These are phyloP conservation scores for Tolypocladium tropicale DNA, from an alignment of 2,329 filamentous ascomycete genomes.

Conservation along the genomic window DNA sequence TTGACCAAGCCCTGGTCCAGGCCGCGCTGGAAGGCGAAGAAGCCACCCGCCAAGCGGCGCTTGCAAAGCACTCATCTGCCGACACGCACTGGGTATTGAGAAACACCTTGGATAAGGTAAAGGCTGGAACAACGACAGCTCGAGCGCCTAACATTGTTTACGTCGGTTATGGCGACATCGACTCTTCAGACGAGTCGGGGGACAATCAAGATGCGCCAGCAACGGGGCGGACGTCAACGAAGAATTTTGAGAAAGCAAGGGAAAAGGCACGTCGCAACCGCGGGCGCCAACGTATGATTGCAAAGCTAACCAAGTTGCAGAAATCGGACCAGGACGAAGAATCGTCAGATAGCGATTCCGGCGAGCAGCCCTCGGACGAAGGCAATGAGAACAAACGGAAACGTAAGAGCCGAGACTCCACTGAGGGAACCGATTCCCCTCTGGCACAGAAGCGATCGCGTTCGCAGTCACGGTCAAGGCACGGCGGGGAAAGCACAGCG, in stretches of 20 bases:
- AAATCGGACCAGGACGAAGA: neutral
- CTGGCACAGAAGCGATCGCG: slow-evolving; percentile 17
- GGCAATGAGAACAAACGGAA: slow-evolving; percentile 12
- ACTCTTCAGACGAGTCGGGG: slow-evolving; percentile 25
- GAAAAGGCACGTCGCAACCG: slow-evolving; percentile 15
- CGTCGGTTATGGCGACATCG: slow-evolving; percentile 41
- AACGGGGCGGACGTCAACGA: slow-evolving; percentile 25
- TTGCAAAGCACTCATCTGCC: slow-evolving; percentile 53
- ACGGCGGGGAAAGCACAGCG: slow-evolving; percentile 15
- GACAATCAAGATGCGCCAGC: slow-evolving; percentile 22
- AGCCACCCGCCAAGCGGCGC: slow-evolving; percentile 47
- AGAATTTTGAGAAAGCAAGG: slow-evolving; percentile 15
- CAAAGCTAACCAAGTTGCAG: neutral
- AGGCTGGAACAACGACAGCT: slow-evolving; percentile 18
- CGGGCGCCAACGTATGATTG: slow-evolving; percentile 8
- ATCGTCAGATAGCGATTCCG: slow-evolving; percentile 12
- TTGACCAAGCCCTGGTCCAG: slow-evolving; percentile 51
- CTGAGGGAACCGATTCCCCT: slow-evolving; percentile 9
- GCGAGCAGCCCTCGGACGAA: slow-evolving; percentile 15
- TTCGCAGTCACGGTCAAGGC: slow-evolving; percentile 20
- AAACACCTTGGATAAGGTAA: slow-evolving; percentile 21
- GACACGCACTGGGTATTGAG: slow-evolving; percentile 71
- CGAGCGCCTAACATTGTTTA: slow-evolving; percentile 48
- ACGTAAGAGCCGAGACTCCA: slow-evolving; percentile 16
- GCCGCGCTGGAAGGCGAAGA: slow-evolving; percentile 58